Percentiles rank a stretch among this genome's conserved stretches.
phyloP scores from a whole-genome alignment of 2,329 filamentous ascomycete genomes.

The Colletotrichum higginsianum region DNA sequence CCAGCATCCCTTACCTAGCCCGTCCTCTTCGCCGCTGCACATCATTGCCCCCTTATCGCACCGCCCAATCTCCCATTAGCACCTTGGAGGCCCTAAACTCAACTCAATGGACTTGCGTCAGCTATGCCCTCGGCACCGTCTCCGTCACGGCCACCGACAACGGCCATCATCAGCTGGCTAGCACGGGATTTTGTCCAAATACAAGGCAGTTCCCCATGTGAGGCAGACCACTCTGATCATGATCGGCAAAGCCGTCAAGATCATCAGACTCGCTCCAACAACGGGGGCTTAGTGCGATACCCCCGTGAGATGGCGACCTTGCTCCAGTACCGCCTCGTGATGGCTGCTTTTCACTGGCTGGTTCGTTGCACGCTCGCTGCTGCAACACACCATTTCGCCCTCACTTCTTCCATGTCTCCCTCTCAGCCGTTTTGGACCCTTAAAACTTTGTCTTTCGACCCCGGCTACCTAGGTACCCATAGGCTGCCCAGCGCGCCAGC shows the following conservation, averaged over 20 bases:
- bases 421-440: constrained; percentile 27
- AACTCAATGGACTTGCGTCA: background rate
- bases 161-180: background rate
- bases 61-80: constrained; percentile 6
- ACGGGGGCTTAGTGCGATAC: background rate
- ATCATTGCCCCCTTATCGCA: constrained; percentile 29
- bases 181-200: constrained; percentile 17
- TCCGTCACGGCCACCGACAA: background rate
- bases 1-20: background rate
- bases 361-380: background rate
- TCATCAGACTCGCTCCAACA: constrained; percentile 8
- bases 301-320: constrained; percentile 29
- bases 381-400: constrained; percentile 2
- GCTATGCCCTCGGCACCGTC: background rate
- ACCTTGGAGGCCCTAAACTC: background rate
- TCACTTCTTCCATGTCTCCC: constrained; percentile 24
- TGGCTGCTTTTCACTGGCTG: background rate
- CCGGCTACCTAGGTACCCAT: background rate
- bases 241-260: constrained; percentile 18
- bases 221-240: constrained; percentile 24
- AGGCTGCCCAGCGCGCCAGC: too few relatives aligned
- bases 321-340: constrained; percentile 9
- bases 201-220: constrained; percentile 28
- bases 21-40: constrained; percentile 22
- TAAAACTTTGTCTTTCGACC: constrained; percentile 8